Base-by-base conservation (phyloP, 495 filamentous ascomycete species). In the Talaromyces nanjingensis region DNA sequence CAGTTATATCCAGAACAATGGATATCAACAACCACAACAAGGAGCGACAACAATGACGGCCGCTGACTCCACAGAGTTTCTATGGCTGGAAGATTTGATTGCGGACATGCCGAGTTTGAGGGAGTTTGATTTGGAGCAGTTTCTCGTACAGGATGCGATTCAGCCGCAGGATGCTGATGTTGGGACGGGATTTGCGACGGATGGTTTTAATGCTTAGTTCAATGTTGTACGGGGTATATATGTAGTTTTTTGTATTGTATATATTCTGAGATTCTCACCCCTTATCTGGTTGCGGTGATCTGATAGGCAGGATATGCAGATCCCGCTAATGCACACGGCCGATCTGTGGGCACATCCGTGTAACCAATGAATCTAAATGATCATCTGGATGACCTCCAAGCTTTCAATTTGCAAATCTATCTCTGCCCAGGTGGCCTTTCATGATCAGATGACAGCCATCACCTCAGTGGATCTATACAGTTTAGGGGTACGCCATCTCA, bases 31-130 rank as follows among this genome's bases (percentile, higher is more conserved):
- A 14, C 64, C 69, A 6, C 45, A 63, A 20, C 18, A 20, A 20
- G 29, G 14, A 37, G 1, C 16, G 5, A 37, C 29, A n/a, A 16
- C 27, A 34, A 37, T 37, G 29, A 37, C 65, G 4, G 59, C 62
- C 1, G 70, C 74, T 7, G 71, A 62, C 37, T 63, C 70, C 0
- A 71, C 70, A 9, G 75, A 77, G 39, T 71, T 76, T 49, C 76
- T 74, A 3, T 81, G 78, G 77, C 54, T 81, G 60, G 78, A 77
- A 27, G 77, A 78, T 69, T 65, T 79, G 65, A 64, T 79, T 57
- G 72, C 77, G 62, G 77, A 79, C 69, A 78, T 81, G 65, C 77
- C 78, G 1, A 74, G 75, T 66, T 63, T 81, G 29, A 76, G 75
- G 64, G 73, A 79, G 25, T 78, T 79, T 65, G 78, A 81, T 70